These are phyloP conservation scores for Pseudonectria buxi DNA, from an alignment of 2,329 filamentous ascomycete species.

Conservation along the genomic window DNA sequence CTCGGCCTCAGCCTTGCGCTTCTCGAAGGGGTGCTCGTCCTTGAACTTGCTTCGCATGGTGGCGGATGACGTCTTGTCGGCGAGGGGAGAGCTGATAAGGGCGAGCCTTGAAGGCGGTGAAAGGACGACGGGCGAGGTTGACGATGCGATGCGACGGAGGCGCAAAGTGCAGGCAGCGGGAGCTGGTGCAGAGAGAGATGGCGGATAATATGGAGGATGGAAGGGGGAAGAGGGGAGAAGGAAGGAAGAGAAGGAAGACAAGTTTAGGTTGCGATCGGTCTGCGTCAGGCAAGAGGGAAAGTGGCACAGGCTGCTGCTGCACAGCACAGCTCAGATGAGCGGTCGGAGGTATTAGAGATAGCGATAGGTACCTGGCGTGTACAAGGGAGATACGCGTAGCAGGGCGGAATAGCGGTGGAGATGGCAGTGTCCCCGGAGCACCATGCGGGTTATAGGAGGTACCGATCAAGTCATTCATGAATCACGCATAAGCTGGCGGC, in stretches of 20 bases:
- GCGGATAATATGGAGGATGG: not conserved
- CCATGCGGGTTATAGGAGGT: too few species aligned
- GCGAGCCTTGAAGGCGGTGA: conserved; percentile 10
- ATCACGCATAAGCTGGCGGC: too few species aligned
- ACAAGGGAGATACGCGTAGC: too few species aligned
- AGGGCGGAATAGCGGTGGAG: too few species aligned
- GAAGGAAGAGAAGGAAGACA: conserved; percentile 14
- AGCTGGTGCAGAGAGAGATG: conserved; percentile 7
- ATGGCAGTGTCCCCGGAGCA: too few species aligned
- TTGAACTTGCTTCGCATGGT: conserved; percentile 99
- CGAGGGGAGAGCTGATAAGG: conserved; percentile 9
- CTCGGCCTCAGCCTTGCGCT: conserved; percentile 99
- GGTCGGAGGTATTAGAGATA: conserved; percentile 14
- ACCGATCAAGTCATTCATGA: too few species aligned
- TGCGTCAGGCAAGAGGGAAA: conserved; percentile 24
- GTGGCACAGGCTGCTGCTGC: conserved; percentile 17
- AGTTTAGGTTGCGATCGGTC: conserved; percentile 21
- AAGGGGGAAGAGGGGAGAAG: conserved; percentile 3
- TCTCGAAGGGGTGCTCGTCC: conserved; percentile 99
- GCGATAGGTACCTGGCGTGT: not conserved
- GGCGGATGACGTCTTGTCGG: conserved; percentile 28
- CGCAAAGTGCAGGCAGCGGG: not conserved
- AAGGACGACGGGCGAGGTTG: conserved; percentile 6
- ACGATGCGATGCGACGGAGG: conserved; percentile 3
- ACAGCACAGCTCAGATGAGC: conserved; percentile 22